phyloP scores from a whole-genome alignment of 2,329 filamentous ascomycete species.

The Fusarium buharicum region DNA sequence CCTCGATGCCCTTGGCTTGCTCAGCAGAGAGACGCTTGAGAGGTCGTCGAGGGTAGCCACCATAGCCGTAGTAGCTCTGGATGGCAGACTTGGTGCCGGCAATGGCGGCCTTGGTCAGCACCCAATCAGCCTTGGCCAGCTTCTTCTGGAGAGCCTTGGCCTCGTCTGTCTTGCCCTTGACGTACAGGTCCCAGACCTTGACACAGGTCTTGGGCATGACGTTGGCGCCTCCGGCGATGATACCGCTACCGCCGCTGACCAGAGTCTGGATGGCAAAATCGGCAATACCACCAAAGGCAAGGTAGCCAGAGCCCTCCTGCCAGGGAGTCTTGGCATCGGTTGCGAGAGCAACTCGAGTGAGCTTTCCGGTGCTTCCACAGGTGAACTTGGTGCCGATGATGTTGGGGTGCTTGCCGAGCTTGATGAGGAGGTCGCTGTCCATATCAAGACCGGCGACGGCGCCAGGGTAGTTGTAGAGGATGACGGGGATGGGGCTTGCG shows the following conservation, averaged over 20 bases:
- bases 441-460: slow-evolving; percentile 89
- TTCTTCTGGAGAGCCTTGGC: slow-evolving; percentile 79
- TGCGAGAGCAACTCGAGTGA: slow-evolving; percentile 81
- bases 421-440: slow-evolving; percentile 87
- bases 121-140: slow-evolving; percentile 84
- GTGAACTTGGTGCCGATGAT: slow-evolving; percentile 93
- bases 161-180: slow-evolving; percentile 77
- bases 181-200: slow-evolving; percentile 80
- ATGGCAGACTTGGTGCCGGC: slow-evolving; percentile 88
- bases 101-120: slow-evolving; percentile 82
- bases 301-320: slow-evolving; percentile 72
- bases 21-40: slow-evolving; percentile 73
- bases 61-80: slow-evolving; percentile 84
- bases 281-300: slow-evolving; percentile 88
- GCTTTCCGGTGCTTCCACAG: slow-evolving; percentile 88
- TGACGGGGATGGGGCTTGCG: slow-evolving; percentile 77
- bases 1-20: slow-evolving; percentile 62
- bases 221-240: slow-evolving; percentile 88
- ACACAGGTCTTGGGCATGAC: slow-evolving; percentile 85
- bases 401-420: slow-evolving; percentile 81
- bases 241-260: slow-evolving; percentile 80
- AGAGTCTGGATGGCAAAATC: slow-evolving; percentile 89
- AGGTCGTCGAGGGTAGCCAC: slow-evolving; percentile 78
- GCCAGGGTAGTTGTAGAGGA: slow-evolving; percentile 92
- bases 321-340: slow-evolving; percentile 75